Conservation (phyloP, 208 protist genomes). For the Acanthamoeba lugdunensis region DNA sequence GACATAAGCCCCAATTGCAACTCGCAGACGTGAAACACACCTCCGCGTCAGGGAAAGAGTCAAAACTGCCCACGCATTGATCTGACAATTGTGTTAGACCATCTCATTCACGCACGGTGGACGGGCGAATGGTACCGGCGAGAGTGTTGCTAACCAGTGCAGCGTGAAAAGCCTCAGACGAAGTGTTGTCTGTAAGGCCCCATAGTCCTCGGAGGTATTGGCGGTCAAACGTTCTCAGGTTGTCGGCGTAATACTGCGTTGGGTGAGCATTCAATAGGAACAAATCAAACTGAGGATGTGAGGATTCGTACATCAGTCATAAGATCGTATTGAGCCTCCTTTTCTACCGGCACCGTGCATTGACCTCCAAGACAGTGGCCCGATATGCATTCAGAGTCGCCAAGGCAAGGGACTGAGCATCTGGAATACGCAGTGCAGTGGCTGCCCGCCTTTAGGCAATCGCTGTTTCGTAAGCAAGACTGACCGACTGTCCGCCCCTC, state of each 20-base stretch:
- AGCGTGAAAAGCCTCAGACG: too few species aligned
- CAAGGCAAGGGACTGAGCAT: neutral
- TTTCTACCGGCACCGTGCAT: neutral
- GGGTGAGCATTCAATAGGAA: too few species aligned
- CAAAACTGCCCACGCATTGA: neutral
- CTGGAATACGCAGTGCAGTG: neutral
- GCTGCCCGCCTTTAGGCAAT: neutral
- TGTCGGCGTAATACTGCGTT: too few species aligned
- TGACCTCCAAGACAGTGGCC: neutral
- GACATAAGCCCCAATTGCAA: conserved; percentile 17
- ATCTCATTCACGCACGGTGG: neutral
- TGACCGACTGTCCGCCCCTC: neutral
- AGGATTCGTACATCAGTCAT: neutral
- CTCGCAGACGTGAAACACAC: neutral
- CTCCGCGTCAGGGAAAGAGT: neutral
- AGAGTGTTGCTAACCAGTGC: neutral
- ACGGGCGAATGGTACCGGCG: too few species aligned
- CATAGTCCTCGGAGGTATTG: too few species aligned
- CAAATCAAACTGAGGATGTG: neutral
- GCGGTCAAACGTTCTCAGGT: too few species aligned
- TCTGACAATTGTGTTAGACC: neutral
- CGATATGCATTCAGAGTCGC: neutral
- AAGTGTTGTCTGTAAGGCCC: too few species aligned
- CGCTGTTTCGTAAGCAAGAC: neutral
- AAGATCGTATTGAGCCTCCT: neutral